Evolutionary conservation across 2,329 filamentous ascomycete genomes (phyloP).

Genomic region (Lojkania enalia): DNA sequence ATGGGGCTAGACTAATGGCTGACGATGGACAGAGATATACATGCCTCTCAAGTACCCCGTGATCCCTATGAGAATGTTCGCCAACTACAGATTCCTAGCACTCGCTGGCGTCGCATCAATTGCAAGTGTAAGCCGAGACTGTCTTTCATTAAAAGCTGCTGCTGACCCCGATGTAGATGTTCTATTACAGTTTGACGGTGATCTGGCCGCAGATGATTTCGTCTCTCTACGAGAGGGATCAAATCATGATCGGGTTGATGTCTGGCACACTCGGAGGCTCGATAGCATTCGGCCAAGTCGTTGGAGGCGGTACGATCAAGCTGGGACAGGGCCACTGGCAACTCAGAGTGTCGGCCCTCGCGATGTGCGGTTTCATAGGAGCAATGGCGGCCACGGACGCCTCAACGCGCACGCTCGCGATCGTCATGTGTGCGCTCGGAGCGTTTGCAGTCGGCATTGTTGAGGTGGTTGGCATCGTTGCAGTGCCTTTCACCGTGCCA

Average conservation of each 20-base stretch:
- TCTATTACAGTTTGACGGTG: constrained; percentile 22
- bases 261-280: constrained; percentile 20
- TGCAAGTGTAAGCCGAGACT: constrained; percentile 12
- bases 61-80: constrained; percentile 34
- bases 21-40: constrained; percentile 13
- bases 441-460: constrained; percentile 51
- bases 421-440: constrained; percentile 16
- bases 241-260: constrained; percentile 20
- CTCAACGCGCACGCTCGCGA: constrained; percentile 15
- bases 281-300: constrained; percentile 21
- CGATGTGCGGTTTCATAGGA: constrained; percentile 23
- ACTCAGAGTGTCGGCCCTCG: constrained; percentile 12
- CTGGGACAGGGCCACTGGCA: constrained; percentile 21
- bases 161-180: constrained; percentile 13
- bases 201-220: constrained; percentile 24
- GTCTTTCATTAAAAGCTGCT: neutral
- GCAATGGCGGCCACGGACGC: constrained; percentile 23
- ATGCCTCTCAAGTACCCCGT: constrained; percentile 27
- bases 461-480: constrained; percentile 42
- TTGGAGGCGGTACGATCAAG: constrained; percentile 15
- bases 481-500: constrained; percentile 20
- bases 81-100: constrained; percentile 12
- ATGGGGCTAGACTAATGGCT: constrained; percentile 14
- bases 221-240: constrained; percentile 15
- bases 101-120: constrained; percentile 13